Evolutionary conservation across 371 early-diverging fungal species (phyloP).

Genomic region (Massospora cicadina): DNA sequence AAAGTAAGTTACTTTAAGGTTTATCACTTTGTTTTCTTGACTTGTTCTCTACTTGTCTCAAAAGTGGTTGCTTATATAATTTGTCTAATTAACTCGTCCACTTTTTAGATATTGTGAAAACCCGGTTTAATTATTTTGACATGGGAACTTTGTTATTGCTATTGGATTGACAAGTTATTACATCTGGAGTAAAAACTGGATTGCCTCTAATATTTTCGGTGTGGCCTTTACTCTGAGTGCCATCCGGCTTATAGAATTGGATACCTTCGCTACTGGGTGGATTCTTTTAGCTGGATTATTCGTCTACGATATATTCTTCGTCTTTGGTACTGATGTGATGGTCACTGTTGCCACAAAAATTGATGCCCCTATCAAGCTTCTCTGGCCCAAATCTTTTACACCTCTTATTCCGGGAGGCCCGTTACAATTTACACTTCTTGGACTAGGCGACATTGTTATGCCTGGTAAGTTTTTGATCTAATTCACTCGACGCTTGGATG

Average conservation of each 20-base stretch:
- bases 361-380: constrained; percentile 92
- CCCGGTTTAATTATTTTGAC: constrained; percentile 59
- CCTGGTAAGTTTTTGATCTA: constrained; percentile 38
- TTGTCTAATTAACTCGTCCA: constrained; percentile 27
- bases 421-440: constrained; percentile 76
- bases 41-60: not conserved
- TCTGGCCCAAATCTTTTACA: constrained; percentile 68
- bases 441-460: constrained; percentile 94
- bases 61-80: constrained; percentile 42
- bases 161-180: constrained; percentile 53
- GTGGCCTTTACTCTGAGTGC: constrained; percentile 72
- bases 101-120: constrained; percentile 30
- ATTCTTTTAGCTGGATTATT: constrained; percentile 81
- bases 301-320: constrained; percentile 96
- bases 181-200: constrained; percentile 77
- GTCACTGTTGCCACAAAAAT: constrained; percentile 91
- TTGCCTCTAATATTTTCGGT: constrained; percentile 76
- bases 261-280: constrained; percentile 90
- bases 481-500: constrained; percentile 3
- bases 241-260: constrained; percentile 70
- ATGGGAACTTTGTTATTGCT: constrained; percentile 34
- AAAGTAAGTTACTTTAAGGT: too few relatives aligned
- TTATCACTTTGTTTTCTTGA: constrained; percentile 13
- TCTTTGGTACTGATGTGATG: constrained; percentile 97
- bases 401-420: constrained; percentile 18